Percentiles rank a stretch among this genome's conserved stretches.
phyloP scores from a whole-genome alignment of 306 rosid genomes.

The Cotoneaster glaucophyllus region DNA sequence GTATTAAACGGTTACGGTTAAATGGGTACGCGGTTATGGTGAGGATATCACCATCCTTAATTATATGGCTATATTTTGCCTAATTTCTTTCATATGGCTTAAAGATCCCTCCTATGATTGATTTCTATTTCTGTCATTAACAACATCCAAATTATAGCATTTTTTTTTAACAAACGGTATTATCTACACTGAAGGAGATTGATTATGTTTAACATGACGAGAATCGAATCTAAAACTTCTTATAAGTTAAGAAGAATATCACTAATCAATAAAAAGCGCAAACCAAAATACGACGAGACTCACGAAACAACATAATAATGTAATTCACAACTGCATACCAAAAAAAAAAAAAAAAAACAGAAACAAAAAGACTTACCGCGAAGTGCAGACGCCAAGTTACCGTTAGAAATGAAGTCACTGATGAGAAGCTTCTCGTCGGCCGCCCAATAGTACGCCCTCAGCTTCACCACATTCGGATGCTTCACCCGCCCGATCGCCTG shows the following conservation, averaged over 20 bases:
- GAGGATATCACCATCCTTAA: no score
- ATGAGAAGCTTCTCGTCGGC: slow-evolving; percentile 93
- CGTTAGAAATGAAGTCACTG: slow-evolving; percentile 87
- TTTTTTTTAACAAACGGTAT: no score
- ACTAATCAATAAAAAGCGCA: neutral
- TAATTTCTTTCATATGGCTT: no score
- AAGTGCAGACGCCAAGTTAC: slow-evolving; percentile 71
- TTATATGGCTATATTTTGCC: no score
- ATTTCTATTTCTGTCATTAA: no score
- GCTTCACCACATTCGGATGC: slow-evolving; percentile 75
- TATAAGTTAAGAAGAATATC: rapidly evolving
- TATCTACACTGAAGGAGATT: no score
- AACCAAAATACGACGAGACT: neutral
- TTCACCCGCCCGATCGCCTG: slow-evolving; percentile 88
- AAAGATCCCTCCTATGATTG: no score
- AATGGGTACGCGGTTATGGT: no score
- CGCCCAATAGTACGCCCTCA: slow-evolving; percentile 96
- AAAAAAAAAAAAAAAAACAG: neutral
- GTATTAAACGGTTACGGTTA: no score
- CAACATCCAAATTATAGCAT: no score
- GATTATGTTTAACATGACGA: no score
- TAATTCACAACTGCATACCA: neutral
- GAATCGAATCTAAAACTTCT: rapidly evolving
- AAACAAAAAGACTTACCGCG: slow-evolving; percentile 42
- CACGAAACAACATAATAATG: neutral